Base-by-base conservation (phyloP, 129 eudicot genomes). In the Cynara cardunculus region DNA sequence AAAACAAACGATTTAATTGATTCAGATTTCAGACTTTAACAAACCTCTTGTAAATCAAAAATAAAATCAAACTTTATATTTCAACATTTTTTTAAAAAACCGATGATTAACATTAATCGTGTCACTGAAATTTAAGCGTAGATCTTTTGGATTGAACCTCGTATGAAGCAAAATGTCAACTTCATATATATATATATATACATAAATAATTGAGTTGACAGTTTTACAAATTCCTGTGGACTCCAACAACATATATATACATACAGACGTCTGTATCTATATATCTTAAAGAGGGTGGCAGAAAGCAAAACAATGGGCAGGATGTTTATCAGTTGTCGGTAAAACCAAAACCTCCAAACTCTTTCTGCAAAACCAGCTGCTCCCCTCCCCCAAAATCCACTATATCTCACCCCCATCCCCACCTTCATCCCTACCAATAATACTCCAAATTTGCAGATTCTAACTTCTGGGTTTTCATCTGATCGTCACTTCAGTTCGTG, bases 291-390 rank as follows among this genome's bases (percentile, higher is more conserved):
- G 53, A 81, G 73, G 73, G 78, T 73, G 81, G 73, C 82, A 72
- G 39, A 30, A 66, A 71, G 13, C 81, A 83, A 88, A 88, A 88
- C 96, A 86, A 86, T 85, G 96, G 91, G 91, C 94, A 83, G 83
- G 19, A 68, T 72, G 30, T 83, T 37, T 82, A 83, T 61, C 69
- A 78, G 76, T 39, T 66, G 59, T 73, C 62, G 46, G 46, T 37
- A 76, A 74, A 85, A 53, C 78, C 66, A 68, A 82, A 74, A 80
- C 84, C 62, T 53, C 62, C 89, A 80, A 82, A 79, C 80, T 5
- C 8, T 37, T 8, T 64, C 25, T 4, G 22, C 41, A 87, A 87
- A 86, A 90, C 94, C 94, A 87, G 75, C 81, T 86, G 80, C 90
- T 75, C 76, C 84, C 85, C 78, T n/a, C 35, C 68, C 77, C 77